A percentile compares a stretch with the other conserved stretches of the same genome.
phyloP scores from a whole-genome alignment of 164 flowering plant genomes.

The Nymphaea colorata region DNA sequence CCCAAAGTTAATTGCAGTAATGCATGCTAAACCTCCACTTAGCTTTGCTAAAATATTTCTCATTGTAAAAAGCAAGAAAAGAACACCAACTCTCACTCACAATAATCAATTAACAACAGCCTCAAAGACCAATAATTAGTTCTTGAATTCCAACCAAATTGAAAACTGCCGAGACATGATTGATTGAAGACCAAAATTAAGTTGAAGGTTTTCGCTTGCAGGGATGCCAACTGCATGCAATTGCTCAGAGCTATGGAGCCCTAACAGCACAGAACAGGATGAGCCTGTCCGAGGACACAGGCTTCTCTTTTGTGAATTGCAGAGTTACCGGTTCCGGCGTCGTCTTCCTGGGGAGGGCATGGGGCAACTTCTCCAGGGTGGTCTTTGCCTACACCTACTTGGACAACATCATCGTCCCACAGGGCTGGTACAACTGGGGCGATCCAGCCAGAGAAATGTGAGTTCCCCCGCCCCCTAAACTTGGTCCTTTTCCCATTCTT shows the following conservation, averaged over 20 bases:
- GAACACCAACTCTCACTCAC: too few relatives aligned
- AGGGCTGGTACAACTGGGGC: constrained; percentile 98
- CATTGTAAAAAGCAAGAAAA: too few relatives aligned
- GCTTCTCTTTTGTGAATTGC: constrained; percentile 90
- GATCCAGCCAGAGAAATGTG: constrained; percentile 77
- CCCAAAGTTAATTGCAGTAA: too few relatives aligned
- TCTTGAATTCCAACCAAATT: too few relatives aligned
- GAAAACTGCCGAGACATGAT: too few relatives aligned
- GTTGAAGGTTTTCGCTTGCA: constrained; percentile 7
- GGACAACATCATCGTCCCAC: constrained; percentile 87
- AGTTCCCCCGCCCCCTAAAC: constrained; percentile 11
- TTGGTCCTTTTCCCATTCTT: not conserved
- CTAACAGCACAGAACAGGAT: constrained; percentile 85
- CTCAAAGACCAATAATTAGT: too few relatives aligned
- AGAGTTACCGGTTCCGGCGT: constrained; percentile 95
- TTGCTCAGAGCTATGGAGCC: constrained; percentile 66
- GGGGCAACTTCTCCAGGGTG: constrained; percentile 96
- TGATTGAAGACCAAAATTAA: not conserved
- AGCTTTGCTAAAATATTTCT: too few relatives aligned
- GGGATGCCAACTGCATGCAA: constrained; percentile 92
- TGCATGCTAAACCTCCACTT: too few relatives aligned
- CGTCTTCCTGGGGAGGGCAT: constrained; percentile 87
- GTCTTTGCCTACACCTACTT: constrained; percentile 87
- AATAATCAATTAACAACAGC: too few relatives aligned
- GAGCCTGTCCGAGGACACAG: constrained; percentile 70